These are phyloP conservation scores for Amanita pallidorosea DNA, from an alignment of 768 basidiomycete species.

Conservation along the genomic window DNA sequence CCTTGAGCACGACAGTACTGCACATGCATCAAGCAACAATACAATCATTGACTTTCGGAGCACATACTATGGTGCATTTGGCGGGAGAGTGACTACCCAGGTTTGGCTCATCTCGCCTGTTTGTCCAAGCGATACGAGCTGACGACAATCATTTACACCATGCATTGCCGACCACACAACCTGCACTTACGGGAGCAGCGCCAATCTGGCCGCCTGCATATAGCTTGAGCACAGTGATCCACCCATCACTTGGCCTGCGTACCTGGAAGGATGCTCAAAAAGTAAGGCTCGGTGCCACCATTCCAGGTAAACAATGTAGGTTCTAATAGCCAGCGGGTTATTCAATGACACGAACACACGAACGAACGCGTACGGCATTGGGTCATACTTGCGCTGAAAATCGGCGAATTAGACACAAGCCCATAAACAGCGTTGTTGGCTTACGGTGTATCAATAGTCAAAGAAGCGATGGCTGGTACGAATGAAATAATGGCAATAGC, in stretches of 20 bases:
- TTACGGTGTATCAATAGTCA: slow-evolving; percentile 65
- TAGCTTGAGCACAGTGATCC: not conserved
- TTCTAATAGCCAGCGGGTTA: slow-evolving; percentile 27
- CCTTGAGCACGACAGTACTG: slow-evolving; percentile 50
- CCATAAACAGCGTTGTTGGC: not conserved
- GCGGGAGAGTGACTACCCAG: slow-evolving; percentile 42
- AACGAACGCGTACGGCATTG: slow-evolving; percentile 38
- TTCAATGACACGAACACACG: not conserved
- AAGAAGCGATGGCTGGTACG: slow-evolving; percentile 24
- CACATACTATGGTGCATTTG: slow-evolving; percentile 38
- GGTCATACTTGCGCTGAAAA: slow-evolving; percentile 18
- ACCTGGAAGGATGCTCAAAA: slow-evolving; percentile 53
- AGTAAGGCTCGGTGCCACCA: slow-evolving; percentile 47
- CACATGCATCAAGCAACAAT: not conserved
- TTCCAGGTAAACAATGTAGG: slow-evolving; percentile 46
- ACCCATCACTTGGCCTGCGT: not conserved
- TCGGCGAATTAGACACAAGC: not conserved
- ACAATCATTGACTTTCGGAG: not conserved
- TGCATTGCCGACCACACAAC: slow-evolving; percentile 3
- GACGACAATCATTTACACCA: slow-evolving; percentile 7
- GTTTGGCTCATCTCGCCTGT: slow-evolving; percentile 33
- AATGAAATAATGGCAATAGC: slow-evolving; percentile 25
- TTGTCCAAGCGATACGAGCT: slow-evolving; percentile 46
- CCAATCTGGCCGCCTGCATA: slow-evolving; percentile 38
- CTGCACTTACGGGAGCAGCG: slow-evolving; percentile 33